Conservation (phyloP, 441 rosid genomes). For the Geranium incanum region DNA sequence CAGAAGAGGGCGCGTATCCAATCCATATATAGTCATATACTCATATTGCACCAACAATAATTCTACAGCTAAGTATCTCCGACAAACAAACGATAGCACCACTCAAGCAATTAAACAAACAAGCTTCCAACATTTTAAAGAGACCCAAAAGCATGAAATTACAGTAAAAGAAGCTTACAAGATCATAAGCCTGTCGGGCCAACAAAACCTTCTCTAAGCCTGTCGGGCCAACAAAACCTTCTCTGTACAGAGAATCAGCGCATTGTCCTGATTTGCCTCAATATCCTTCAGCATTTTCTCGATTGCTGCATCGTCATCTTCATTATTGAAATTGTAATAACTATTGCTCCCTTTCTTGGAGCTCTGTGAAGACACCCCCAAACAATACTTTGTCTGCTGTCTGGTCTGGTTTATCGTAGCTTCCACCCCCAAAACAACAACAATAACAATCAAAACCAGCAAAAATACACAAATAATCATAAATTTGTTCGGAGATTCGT, state of each 20-base stretch:
- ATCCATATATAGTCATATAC: no score
- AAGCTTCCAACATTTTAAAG: background rate
- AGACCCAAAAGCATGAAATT: background rate
- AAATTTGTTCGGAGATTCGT: background rate
- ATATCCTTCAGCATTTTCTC: conserved; percentile 80
- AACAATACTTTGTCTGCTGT: conserved; percentile 76
- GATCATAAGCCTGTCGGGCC: conserved; percentile 86
- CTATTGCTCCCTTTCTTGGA: conserved; percentile 39
- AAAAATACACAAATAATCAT: background rate
- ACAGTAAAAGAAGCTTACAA: conserved; percentile 44
- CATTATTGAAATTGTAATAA: conserved; percentile 27
- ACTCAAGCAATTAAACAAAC: background rate
- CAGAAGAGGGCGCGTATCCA: background rate
- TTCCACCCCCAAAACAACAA: conserved; percentile 22
- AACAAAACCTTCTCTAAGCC: conserved; percentile 77
- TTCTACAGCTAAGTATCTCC: background rate
- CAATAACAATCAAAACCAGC: conserved; percentile 12
- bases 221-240: conserved; percentile 83
- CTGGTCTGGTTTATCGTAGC: conserved; percentile 87
- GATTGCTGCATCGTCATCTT: conserved; percentile 54
- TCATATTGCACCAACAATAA: background rate
- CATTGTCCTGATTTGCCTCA: conserved; percentile 73
- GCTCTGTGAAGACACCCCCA: conserved; percentile 65
- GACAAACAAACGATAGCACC: background rate
- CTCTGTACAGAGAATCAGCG: conserved; percentile 76